Base-by-base conservation (phyloP, 179 eudicot genomes). In the Nepenthes alata region DNA sequence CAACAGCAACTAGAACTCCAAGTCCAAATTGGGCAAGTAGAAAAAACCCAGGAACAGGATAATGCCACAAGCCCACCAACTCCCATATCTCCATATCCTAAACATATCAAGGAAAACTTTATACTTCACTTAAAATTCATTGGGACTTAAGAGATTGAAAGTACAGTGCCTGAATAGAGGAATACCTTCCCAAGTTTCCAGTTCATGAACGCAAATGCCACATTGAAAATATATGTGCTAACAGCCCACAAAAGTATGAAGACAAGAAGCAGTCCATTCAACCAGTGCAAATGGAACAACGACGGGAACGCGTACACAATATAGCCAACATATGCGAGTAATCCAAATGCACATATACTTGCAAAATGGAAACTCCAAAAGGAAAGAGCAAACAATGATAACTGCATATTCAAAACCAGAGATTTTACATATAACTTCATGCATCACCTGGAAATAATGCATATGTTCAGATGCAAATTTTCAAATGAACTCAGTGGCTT, bases 31-130 rank as follows among this genome's bases (percentile, higher is more conserved):
- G 98, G 66, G 98, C 95, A 52, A 93, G 83, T 67, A 93, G 68
- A 67, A 89, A 93, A 65, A 81, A 77, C 63, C 95, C 96, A 74
- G 98, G 98, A 74, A 79, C 80, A 53, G 98, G 81, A 72, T 93
- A 89, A 74, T 84, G 93, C 98, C 96, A 93, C 61, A 93, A 70
- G 47, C 98, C 98, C 73, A 93, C 78, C 80, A 83, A 77, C 83
- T 93, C 95, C 98, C 98, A 93, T 52, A 93, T 83, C 78, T 86
- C 88, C 89, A 83, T 83, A 66, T 89, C 89, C 98, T 93, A 75
- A 58, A 65, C 14, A 65, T 60, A 13, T 60, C 11, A 50, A 14
- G 37, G 14, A 70, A 67, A 11, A 50, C 5, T 45, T 64, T 47
- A 13, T 16, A 52, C 16, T 52, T 5, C 37, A 5, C 1, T 5